Evolutionary conservation across 1,284 basidiomycete species (phyloP).

Genomic region (Neolentinus lepideus): DNA sequence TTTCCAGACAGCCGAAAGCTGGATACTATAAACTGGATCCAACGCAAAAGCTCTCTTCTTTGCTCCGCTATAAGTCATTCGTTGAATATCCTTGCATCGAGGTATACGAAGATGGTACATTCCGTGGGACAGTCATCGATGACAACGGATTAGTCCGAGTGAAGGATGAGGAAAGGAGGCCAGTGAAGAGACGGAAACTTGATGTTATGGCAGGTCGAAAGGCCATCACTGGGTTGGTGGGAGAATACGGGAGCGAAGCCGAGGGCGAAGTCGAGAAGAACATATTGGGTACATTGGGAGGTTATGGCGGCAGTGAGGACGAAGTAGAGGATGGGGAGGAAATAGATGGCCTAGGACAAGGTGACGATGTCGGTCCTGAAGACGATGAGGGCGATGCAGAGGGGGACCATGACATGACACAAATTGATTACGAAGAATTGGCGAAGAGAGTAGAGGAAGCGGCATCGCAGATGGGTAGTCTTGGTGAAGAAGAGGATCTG

Average conservation of each 20-base stretch:
- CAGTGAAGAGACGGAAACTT: slow-evolving; percentile 46
- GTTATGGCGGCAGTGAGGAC: slow-evolving; percentile 48
- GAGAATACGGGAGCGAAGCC: slow-evolving; percentile 59
- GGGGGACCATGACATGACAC: not conserved
- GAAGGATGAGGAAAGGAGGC: slow-evolving; percentile 27
- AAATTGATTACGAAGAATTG: not conserved
- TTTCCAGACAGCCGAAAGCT: slow-evolving; percentile 14
- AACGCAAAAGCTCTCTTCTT: slow-evolving; percentile 33
- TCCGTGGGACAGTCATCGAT: slow-evolving; percentile 51
- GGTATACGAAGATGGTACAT: slow-evolving; percentile 54
- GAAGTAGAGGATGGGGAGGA: slow-evolving; percentile 13
- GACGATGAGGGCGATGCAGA: not conserved
- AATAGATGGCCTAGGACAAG: slow-evolving; percentile 13
- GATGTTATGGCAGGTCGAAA: slow-evolving; percentile 41
- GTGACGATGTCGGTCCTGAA: slow-evolving; percentile 14
- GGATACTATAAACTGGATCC: slow-evolving; percentile 56
- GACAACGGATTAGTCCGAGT: slow-evolving; percentile 33
- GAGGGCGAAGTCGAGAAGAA: slow-evolving; percentile 30
- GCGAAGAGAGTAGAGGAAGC: not conserved
- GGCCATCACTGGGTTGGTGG: slow-evolving; percentile 51
- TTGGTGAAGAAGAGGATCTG: slow-evolving; percentile 23
- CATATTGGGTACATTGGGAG: slow-evolving; percentile 40
- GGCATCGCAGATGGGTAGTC: slow-evolving; percentile 1
- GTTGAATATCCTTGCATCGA: slow-evolving; percentile 80
- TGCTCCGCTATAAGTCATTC: slow-evolving; percentile 57